Conservation (phyloP, 169 alveolate species). For the Plasmodium vivax region DNA sequence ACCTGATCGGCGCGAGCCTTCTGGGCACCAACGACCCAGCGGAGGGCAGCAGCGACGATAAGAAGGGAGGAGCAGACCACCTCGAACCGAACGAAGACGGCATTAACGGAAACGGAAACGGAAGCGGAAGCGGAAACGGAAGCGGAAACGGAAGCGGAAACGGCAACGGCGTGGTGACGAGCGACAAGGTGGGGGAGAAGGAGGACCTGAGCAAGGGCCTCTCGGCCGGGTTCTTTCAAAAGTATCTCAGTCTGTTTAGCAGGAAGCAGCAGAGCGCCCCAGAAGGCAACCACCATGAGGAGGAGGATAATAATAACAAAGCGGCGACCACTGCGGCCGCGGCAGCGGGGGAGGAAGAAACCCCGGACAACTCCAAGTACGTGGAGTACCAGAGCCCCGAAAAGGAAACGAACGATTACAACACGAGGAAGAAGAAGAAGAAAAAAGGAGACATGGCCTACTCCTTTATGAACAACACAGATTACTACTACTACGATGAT, state of each 20-base stretch:
- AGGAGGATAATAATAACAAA: not conserved
- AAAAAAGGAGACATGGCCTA: slow-evolving; percentile 7
- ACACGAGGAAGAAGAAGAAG: slow-evolving; percentile 44
- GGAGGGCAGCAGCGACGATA: not conserved
- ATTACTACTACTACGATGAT: slow-evolving; percentile 29
- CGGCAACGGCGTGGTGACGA: not conserved
- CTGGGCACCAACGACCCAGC: not conserved
- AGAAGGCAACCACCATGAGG: not conserved
- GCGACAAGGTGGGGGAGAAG: not conserved
- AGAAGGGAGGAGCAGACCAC: not conserved
- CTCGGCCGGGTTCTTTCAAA: not conserved
- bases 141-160: no score
- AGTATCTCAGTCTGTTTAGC: not conserved
- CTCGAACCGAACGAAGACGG: not conserved
- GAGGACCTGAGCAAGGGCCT: not conserved
- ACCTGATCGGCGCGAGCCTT: not conserved
- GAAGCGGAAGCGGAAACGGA: no score
- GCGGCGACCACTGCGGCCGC: not conserved
- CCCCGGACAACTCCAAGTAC: not conserved
- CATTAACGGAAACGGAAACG: not conserved
- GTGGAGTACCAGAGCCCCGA: slow-evolving; percentile 6
- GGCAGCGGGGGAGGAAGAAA: not conserved
- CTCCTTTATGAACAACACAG: slow-evolving; percentile 3
- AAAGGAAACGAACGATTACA: slow-evolving; percentile 43
- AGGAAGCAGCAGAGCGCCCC: not conserved